phyloP scores from a whole-genome alignment of 495 filamentous ascomycete genomes.

The Coniosporium apollinis region DNA sequence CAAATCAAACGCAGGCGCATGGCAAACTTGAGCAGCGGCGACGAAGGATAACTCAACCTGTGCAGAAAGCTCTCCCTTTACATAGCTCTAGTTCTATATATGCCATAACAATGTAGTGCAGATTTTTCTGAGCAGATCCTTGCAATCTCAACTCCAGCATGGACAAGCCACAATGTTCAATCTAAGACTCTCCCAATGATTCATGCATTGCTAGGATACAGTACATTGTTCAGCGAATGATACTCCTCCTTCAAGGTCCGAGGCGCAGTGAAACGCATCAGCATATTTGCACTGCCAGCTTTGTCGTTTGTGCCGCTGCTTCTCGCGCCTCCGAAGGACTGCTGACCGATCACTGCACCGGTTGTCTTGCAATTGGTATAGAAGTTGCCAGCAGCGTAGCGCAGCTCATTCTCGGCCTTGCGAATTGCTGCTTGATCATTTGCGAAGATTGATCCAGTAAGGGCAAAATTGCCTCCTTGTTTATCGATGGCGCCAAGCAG shows the following conservation, averaged over 20 bases:
- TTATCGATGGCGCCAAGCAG: conserved; percentile 44
- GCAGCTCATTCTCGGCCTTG: conserved; percentile 53
- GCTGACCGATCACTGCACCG: conserved; percentile 81
- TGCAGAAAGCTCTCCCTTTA: too few relatives aligned
- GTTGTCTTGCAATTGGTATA: conserved; percentile 92
- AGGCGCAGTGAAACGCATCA: conserved; percentile 66
- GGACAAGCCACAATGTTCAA: too few relatives aligned
- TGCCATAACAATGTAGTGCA: too few relatives aligned
- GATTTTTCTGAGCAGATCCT: too few relatives aligned
- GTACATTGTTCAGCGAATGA: conserved; percentile 44
- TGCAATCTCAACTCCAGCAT: too few relatives aligned
- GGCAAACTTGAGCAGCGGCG: too few relatives aligned
- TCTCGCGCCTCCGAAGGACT: conserved; percentile 75
- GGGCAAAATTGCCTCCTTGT: conserved; percentile 52
- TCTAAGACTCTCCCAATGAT: too few relatives aligned
- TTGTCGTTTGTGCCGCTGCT: conserved; percentile 88
- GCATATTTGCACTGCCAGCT: conserved; percentile 59
- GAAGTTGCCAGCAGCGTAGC: conserved; percentile 72
- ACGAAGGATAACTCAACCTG: too few relatives aligned
- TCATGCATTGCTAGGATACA: conserved; percentile 56
- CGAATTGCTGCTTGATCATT: conserved; percentile 49
- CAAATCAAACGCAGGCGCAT: too few relatives aligned
- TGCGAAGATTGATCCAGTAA: conserved; percentile 69
- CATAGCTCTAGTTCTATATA: too few relatives aligned
- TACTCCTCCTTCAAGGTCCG: conserved; percentile 90